phyloP scores from a whole-genome alignment of 148 eudicot genomes.

The Heliamphora exappendiculata region DNA sequence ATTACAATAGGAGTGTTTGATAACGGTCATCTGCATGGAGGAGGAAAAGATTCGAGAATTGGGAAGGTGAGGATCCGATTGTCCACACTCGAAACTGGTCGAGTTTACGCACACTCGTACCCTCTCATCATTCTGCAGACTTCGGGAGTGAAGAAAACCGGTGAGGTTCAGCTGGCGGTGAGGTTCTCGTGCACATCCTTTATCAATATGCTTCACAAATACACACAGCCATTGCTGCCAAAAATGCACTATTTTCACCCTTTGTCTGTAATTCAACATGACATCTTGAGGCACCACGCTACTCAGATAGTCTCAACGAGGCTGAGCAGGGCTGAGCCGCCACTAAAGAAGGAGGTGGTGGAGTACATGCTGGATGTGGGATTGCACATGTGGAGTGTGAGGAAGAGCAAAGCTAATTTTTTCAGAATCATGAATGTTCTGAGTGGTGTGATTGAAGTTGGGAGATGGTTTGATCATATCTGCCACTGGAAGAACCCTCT shows the following conservation, averaged over 20 bases:
- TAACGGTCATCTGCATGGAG: slow-evolving; percentile 54
- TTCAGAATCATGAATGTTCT: slow-evolving; percentile 46
- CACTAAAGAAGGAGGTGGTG: slow-evolving; percentile 58
- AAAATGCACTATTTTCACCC: slow-evolving; percentile 82
- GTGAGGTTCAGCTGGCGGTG: slow-evolving; percentile 72
- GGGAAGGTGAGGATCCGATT: slow-evolving; percentile 79
- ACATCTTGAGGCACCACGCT: slow-evolving; percentile 58
- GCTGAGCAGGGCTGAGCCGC: slow-evolving; percentile 65
- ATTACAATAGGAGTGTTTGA: slow-evolving; percentile 66
- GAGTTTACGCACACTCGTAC: slow-evolving; percentile 71
- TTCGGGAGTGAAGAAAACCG: slow-evolving; percentile 70
- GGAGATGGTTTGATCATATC: slow-evolving; percentile 61
- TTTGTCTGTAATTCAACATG: slow-evolving; percentile 49
- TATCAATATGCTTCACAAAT: slow-evolving; percentile 57
- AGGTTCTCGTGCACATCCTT: slow-evolving; percentile 66
- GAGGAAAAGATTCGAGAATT: slow-evolving; percentile 43
- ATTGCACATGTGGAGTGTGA: slow-evolving; percentile 60
- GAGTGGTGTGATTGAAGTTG: slow-evolving; percentile 38
- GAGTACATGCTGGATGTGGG: slow-evolving; percentile 68
- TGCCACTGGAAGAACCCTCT: slow-evolving; percentile 56
- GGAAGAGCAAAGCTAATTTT: slow-evolving; percentile 69
- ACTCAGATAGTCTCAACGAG: slow-evolving; percentile 49
- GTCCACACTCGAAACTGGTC: slow-evolving; percentile 65
- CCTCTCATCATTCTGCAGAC: slow-evolving; percentile 59
- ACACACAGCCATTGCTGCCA: slow-evolving; percentile 60